Percentiles rank a stretch among this genome's conserved stretches.
Evolutionary conservation across 2,329 filamentous ascomycete genomes (phyloP).

Genomic region (Colletotrichum sp.): DNA sequence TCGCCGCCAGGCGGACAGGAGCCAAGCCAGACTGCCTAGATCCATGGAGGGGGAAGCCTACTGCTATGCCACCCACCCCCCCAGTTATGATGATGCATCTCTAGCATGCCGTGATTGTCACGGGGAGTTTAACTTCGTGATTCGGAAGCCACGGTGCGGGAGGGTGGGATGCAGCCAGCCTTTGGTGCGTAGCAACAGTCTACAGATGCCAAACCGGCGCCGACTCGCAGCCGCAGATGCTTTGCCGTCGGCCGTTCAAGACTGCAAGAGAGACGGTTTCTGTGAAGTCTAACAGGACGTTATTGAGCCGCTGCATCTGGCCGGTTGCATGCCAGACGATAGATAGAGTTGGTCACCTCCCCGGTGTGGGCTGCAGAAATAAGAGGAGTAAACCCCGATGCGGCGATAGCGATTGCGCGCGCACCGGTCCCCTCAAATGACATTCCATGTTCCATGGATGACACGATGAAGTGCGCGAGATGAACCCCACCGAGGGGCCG

Average conservation of each 20-base stretch:
- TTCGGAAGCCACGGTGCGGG: not conserved
- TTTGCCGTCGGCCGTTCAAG: not conserved
- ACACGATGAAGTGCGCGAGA: constrained; percentile 7
- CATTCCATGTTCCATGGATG: not conserved
- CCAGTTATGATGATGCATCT: not conserved
- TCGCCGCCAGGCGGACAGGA: not conserved
- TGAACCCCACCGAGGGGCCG: constrained; percentile 9
- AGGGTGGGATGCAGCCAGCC: not conserved
- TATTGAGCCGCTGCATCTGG: not conserved
- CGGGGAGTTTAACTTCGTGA: not conserved
- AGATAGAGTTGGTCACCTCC: not conserved
- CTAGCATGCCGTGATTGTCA: not conserved
- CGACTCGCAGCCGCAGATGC: not conserved
- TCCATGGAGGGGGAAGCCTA: not conserved
- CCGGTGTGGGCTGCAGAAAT: not conserved
- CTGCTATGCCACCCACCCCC: not conserved
- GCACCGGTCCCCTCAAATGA: not conserved
- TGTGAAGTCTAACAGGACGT: not conserved
- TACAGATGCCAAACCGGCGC: not conserved
- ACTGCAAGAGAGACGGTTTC: not conserved
- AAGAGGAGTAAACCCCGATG: not conserved
- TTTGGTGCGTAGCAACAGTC: not conserved
- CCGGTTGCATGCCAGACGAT: not conserved
- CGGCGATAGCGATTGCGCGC: not conserved
- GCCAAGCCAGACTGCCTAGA: not conserved